Evolutionary conservation across 345 rosid genomes (phyloP).

Genomic region (Moricandia moricandioides): DNA sequence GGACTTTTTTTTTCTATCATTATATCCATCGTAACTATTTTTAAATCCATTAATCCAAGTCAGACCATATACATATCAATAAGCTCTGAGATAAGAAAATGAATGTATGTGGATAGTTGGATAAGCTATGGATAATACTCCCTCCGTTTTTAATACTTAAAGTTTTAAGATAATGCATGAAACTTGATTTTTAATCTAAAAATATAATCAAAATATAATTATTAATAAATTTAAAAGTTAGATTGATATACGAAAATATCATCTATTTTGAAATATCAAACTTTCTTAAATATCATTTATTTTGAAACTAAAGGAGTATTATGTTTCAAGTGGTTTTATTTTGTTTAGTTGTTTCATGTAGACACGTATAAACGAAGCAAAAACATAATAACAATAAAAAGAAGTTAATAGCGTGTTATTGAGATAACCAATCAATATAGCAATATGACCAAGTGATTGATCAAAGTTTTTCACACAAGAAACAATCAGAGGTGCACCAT

Average conservation of each 20-base stretch:
- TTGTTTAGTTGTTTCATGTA: neutral
- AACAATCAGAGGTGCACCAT: neutral
- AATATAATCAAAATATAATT: too few species aligned
- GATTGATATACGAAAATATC: too few species aligned
- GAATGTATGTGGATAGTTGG: neutral
- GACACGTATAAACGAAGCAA: neutral
- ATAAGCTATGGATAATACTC: neutral
- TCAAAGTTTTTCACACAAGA: constrained; percentile 16
- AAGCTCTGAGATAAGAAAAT: neutral
- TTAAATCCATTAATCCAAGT: neutral
- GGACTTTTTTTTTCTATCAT: neutral
- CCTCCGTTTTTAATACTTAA: too few species aligned
- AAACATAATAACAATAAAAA: neutral
- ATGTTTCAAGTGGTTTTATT: neutral
- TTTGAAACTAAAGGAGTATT: too few species aligned
- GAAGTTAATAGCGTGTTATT: neutral
- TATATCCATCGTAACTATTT: neutral
- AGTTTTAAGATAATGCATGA: too few species aligned
- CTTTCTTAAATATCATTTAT: too few species aligned
- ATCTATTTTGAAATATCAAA: too few species aligned
- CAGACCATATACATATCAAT: neutral
- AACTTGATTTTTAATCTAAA: too few species aligned
- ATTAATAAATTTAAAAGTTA: too few species aligned
- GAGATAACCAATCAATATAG: constrained; percentile 6
- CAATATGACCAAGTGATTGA: neutral